Conservation (phyloP, 2,329 filamentous ascomycete genomes). For the Fusarium vanettenii region DNA sequence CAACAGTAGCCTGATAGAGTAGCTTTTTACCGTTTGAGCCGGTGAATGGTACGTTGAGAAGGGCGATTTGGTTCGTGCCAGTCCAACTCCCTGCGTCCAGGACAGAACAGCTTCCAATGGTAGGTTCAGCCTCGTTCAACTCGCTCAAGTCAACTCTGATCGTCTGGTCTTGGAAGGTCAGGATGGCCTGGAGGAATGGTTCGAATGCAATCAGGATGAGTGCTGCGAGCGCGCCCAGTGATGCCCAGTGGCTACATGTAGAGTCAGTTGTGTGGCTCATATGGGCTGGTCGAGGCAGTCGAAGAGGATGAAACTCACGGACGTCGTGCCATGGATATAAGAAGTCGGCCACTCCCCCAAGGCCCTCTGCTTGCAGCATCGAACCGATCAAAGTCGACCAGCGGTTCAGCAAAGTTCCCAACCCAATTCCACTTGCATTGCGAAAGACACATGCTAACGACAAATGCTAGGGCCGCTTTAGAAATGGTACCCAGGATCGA, state of each 20-base stretch:
- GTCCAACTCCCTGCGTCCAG: not conserved
- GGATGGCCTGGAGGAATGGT: constrained; percentile 11
- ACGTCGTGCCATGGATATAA: not conserved
- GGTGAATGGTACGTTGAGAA: not conserved
- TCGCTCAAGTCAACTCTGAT: not conserved
- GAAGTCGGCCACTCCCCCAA: constrained; percentile 18
- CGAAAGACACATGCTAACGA: constrained; percentile 20
- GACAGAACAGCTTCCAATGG: not conserved
- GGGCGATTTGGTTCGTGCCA: not conserved
- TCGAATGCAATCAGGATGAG: constrained; percentile 13
- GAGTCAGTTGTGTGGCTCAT: not conserved
- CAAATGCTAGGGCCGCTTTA: not conserved
- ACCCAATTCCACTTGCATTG: constrained; percentile 35
- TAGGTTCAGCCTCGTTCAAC: not conserved
- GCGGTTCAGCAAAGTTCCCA: not conserved
- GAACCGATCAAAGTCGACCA: constrained; percentile 32
- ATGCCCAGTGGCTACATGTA: constrained; percentile 8
- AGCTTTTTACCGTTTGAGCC: not conserved
- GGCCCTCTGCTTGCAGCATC: constrained; percentile 26
- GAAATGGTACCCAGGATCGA: constrained; percentile 22
- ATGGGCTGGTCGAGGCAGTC: not conserved
- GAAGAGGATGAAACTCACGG: constrained; percentile 7
- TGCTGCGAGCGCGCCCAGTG: not conserved
- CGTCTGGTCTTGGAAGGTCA: not conserved
- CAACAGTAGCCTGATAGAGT: not conserved